A percentile compares a stretch with the other conserved stretches of the same genome.
These are phyloP conservation scores for Botryotinia globosa DNA, from an alignment of 2,329 filamentous ascomycete species.

Conservation along the genomic window DNA sequence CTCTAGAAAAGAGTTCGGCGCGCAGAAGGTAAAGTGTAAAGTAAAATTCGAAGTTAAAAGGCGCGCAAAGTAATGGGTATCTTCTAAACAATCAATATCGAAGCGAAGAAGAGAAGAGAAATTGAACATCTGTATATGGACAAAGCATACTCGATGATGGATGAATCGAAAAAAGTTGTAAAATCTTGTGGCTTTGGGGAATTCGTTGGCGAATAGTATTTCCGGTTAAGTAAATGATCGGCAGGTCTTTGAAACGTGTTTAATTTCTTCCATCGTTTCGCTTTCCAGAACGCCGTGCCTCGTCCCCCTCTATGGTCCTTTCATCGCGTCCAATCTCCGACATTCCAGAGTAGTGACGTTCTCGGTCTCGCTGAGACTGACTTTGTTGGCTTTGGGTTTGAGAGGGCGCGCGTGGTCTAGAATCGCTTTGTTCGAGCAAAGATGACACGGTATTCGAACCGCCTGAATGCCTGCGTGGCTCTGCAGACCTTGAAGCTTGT, in stretches of 20 bases:
- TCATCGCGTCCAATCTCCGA: conserved; percentile 17
- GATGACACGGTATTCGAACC: conserved; percentile 36
- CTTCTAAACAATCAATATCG: conserved; percentile 20
- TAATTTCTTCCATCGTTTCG: conserved; percentile 39
- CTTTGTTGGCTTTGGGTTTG: conserved; percentile 31
- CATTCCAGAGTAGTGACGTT: conserved; percentile 5
- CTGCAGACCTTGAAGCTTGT: conserved; percentile 24
- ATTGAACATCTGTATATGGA: conserved; percentile 9
- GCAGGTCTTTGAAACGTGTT: conserved; percentile 33
- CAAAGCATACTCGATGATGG: conserved; percentile 3
- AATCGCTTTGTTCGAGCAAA: conserved; percentile 35
- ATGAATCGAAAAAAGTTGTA: conserved; percentile 11
- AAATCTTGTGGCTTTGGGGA: not conserved
- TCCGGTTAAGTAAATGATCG: conserved; percentile 12
- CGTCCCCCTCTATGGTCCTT: conserved; percentile 34
- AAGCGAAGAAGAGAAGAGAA: conserved; percentile 13
- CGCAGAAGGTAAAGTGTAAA: conserved; percentile 8
- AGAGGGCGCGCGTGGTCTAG: conserved; percentile 27
- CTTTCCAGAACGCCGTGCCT: conserved; percentile 34
- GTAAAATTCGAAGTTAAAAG: not conserved
- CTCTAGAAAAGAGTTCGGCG: not conserved
- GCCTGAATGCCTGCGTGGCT: conserved; percentile 32
- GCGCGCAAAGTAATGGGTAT: conserved; percentile 20
- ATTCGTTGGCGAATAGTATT: not conserved
- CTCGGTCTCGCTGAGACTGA: conserved; percentile 28